Evolutionary conservation across 2,329 filamentous ascomycete species (phyloP), one percentile per base, ranked within the genome.

Genomic region (Cladosporium sp.): DNA sequence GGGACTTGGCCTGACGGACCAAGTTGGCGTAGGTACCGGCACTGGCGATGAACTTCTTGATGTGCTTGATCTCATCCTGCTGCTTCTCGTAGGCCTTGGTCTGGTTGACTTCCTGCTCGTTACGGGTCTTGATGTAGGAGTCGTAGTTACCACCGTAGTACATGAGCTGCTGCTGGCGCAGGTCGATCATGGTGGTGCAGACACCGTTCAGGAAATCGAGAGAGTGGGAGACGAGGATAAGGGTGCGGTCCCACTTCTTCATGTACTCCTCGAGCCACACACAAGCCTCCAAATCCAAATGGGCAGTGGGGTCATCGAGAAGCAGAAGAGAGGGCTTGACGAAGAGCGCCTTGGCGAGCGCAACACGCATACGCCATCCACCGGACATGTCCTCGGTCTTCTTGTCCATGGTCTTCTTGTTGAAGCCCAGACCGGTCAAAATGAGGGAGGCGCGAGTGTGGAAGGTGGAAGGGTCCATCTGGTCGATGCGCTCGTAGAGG

Each of bases 91-190:
- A 99, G 70, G 95, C 95, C 87, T 98, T 99, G 88, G 91, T 92
- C 85, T 99, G 95, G 85, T 99, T 99, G 80, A 90, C 89, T 83
- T 99, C 95, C 81, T 97, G 91, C 82, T 99, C 95, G 65, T 87
- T 83, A 69, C 94, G 88, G 62, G 94, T 98, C 91, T 98, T 99
- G 82, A 88, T 84, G 85, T 99, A 84, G 54, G 93, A 93, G 82
- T 99, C 95, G 88, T 98, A 99, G 88, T 99, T 98, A 88, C 96
- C 95, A 87, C 95, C 96, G 78, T 97, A 99, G 91, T 99, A 99
- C 71, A 93, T 81, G 74, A 99, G 90, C 79, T 90, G 84, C 83
- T 91, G 92, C 78, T 86, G 81, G 75, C 95, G 91, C 95, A 99
- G 98, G 77, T 99, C 96, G 75, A 99, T 92, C 94, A 99, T 98